Percentiles rank a stretch among this genome's conserved stretches.
Conservation (phyloP, 2,329 filamentous ascomycete species). For the Fusarium clavum region DNA sequence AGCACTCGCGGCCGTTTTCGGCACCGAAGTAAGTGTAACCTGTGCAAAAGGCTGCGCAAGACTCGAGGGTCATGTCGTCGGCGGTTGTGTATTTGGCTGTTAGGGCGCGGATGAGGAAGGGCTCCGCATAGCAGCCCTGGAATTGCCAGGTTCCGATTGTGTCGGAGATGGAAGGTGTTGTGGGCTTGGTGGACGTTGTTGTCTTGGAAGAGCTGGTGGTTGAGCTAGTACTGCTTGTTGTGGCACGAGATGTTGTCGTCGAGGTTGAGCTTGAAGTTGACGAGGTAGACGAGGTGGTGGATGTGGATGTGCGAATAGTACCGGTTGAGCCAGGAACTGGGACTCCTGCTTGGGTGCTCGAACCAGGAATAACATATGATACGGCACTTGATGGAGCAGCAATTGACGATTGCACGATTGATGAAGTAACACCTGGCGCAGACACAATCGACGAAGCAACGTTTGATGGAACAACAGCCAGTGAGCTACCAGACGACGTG, state of each 20-base stretch:
- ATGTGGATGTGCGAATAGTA: background rate
- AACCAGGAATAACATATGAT: background rate
- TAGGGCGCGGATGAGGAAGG: conserved; percentile 48
- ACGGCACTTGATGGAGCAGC: background rate
- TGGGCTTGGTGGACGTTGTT: conserved; percentile 19
- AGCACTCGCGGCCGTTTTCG: conserved; percentile 55
- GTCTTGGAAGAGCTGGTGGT: background rate
- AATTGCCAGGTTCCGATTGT: conserved; percentile 48
- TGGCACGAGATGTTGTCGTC: background rate
- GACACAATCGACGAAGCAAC: background rate
- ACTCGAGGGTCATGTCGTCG: conserved; percentile 53
- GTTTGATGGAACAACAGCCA: conserved; percentile 5
- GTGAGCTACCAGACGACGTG: conserved; percentile 31
- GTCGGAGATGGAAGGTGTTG: conserved; percentile 43
- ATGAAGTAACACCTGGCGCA: conserved; percentile 6
- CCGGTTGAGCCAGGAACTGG: background rate
- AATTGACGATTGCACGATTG: fast-evolving
- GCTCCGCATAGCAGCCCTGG: conserved; percentile 55
- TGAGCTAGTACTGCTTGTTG: background rate
- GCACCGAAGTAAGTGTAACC: conserved; percentile 49
- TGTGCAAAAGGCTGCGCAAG: conserved; percentile 48
- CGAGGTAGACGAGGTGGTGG: background rate
- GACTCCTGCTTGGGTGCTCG: background rate
- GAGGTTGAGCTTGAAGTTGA: background rate
- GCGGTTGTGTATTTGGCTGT: conserved; percentile 44